Evolutionary conservation across 108 stramenopile species (phyloP).

Genomic region (Nannochloropsis gaditana): DNA sequence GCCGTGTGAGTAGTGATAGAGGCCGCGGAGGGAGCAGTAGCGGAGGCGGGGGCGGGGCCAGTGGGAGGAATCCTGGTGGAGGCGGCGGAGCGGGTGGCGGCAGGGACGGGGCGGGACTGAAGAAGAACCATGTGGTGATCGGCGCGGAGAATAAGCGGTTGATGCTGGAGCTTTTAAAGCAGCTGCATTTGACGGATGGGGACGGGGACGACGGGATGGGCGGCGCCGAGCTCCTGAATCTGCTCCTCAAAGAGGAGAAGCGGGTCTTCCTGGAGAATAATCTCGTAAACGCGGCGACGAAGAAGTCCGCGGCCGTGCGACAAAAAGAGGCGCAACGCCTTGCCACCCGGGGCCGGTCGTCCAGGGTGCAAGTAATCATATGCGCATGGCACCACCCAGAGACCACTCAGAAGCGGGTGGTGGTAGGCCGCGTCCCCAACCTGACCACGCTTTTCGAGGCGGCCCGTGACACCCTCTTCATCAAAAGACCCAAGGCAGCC

Average conservation of each 20-base stretch:
- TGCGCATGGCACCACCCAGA: neutral
- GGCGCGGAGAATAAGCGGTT: conserved; percentile 8
- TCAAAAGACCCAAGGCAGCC: neutral
- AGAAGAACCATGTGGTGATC: neutral
- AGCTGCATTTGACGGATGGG: conserved; percentile 1
- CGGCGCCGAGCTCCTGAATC: neutral
- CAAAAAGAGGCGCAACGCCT: neutral
- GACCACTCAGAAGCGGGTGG: neutral
- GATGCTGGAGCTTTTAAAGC: neutral
- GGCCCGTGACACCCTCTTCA: neutral
- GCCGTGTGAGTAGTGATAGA: neutral
- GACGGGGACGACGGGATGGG: neutral
- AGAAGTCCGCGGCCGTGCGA: neutral
- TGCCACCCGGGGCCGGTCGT: neutral
- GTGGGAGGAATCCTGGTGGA: neutral
- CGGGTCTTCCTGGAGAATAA: neutral
- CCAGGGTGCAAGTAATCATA: conserved; percentile 12
- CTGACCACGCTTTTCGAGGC: conserved; percentile 6
- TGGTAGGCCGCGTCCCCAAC: neutral
- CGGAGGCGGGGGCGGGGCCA: neutral
- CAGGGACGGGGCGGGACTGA: neutral
- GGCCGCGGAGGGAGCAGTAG: neutral
- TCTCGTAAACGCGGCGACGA: neutral
- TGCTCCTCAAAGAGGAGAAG: conserved; percentile 2
- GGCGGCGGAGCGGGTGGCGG: neutral